phyloP scores from a whole-genome alignment of 1,139 yeast species.

The Taphrina communis region DNA sequence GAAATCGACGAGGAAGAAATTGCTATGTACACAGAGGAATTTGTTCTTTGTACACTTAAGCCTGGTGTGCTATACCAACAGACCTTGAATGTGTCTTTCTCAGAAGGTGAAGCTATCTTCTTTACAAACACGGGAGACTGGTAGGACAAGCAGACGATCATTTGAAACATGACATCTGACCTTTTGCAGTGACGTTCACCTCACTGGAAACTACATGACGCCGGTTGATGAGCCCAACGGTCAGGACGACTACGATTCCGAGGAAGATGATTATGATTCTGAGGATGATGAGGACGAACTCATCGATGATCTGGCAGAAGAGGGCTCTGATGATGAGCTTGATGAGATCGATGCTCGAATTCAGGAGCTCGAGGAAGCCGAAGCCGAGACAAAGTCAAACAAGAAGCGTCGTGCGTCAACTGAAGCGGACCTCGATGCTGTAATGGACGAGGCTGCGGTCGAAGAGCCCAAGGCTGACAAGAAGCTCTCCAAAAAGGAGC shows the following conservation, averaged over 20 bases:
- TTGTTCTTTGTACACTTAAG: constrained; percentile 84
- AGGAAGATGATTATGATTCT: constrained; percentile 76
- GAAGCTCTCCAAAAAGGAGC: constrained; percentile 51
- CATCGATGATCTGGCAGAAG: constrained; percentile 50
- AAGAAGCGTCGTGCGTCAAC: constrained; percentile 55
- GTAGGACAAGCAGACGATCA: background rate
- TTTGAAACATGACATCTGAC: background rate
- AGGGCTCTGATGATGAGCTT: constrained; percentile 49
- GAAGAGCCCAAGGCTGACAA: constrained; percentile 47
- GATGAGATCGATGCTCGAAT: constrained; percentile 60
- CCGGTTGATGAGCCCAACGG: constrained; percentile 63
- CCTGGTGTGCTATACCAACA: constrained; percentile 84
- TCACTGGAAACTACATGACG: constrained; percentile 93
- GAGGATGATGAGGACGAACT: constrained; percentile 90
- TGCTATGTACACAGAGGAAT: constrained; percentile 55
- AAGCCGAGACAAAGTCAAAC: constrained; percentile 52
- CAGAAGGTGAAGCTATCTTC: constrained; percentile 91
- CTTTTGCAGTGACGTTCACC: constrained; percentile 71
- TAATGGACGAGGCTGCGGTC: constrained; percentile 48
- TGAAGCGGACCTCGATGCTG: constrained; percentile 49
- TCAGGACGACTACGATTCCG: constrained; percentile 51
- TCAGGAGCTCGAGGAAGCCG: constrained; percentile 50
- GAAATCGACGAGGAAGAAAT: constrained; percentile 57
- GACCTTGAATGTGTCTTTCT: constrained; percentile 83
- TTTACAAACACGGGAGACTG: constrained; percentile 91